These are phyloP conservation scores for Hyphopichia buzzinii DNA, from an alignment of 1,139 yeast genomes.

Conservation along the genomic window DNA sequence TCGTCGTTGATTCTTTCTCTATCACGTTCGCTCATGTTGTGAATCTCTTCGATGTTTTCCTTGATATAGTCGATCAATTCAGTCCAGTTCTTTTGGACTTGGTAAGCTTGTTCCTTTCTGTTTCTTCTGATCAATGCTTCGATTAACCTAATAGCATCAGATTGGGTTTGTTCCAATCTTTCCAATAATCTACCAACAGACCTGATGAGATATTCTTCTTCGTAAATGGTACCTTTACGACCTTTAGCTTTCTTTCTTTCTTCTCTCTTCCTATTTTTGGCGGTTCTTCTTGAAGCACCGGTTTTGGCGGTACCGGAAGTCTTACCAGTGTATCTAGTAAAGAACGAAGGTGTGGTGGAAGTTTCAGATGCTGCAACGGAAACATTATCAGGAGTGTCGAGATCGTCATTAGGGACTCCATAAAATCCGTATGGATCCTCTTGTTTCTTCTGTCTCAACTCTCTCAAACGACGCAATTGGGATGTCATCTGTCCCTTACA, in stretches of 20 bases:
- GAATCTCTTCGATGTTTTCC: slow-evolving; percentile 69
- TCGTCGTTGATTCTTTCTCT: slow-evolving; percentile 87
- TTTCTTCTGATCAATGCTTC: slow-evolving; percentile 74
- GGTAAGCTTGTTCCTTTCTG: slow-evolving; percentile 78
- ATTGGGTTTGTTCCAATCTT: slow-evolving; percentile 69
- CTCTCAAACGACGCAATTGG: slow-evolving; percentile 80
- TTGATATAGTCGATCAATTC: slow-evolving; percentile 56
- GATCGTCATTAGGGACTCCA: slow-evolving; percentile 55
- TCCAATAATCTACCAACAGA: slow-evolving; percentile 88
- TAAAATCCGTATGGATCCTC: slow-evolving; percentile 85
- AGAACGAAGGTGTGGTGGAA: slow-evolving; percentile 87
- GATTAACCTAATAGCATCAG: slow-evolving; percentile 71
- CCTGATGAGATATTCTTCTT: slow-evolving; percentile 88
- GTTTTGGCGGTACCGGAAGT: slow-evolving; percentile 95
- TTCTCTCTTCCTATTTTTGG: slow-evolving; percentile 90
- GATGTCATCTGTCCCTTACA: slow-evolving; percentile 83
- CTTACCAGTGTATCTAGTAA: slow-evolving; percentile 94
- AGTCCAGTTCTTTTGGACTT: slow-evolving; percentile 67
- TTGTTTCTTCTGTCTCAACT: slow-evolving; percentile 75
- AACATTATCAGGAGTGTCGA: slow-evolving; percentile 86
- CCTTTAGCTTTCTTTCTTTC: slow-evolving; percentile 96
- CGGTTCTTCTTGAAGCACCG: slow-evolving; percentile 88
- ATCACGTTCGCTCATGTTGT: slow-evolving; percentile 75
- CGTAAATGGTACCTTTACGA: slow-evolving; percentile 94
- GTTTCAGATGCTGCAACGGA: slow-evolving; percentile 95